Evolutionary conservation across 1,139 yeast species (phyloP).

Genomic region (Candida sojae): DNA sequence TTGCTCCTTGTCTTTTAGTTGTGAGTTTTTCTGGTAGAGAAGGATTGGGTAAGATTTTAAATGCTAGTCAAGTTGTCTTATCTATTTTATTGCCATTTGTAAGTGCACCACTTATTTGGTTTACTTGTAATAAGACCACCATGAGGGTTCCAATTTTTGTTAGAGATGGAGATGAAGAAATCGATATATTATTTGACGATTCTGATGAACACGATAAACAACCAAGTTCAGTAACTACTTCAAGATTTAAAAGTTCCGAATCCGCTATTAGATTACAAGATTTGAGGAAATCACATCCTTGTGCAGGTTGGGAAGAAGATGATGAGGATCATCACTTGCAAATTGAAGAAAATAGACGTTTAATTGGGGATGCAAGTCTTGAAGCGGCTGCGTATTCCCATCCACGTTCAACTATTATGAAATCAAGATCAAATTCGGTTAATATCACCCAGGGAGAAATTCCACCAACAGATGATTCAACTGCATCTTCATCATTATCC

Average conservation of each 20-base stretch:
- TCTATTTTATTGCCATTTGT: constrained; percentile 85
- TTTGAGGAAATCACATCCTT: constrained; percentile 45
- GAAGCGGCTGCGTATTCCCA: constrained; percentile 9
- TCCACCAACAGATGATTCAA: constrained; percentile 3
- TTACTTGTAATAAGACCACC: constrained; percentile 70
- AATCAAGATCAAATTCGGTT: constrained; percentile 5
- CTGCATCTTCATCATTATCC: constrained; percentile 7
- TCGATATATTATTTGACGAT: constrained; percentile 19
- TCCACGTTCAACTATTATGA: constrained; percentile 2
- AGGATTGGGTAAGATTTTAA: constrained; percentile 79
- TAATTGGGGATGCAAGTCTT: constrained; percentile 9
- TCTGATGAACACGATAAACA: constrained; percentile 20
- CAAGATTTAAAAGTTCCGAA: constrained; percentile 33
- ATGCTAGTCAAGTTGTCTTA: constrained; percentile 85
- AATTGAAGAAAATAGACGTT: constrained; percentile 18
- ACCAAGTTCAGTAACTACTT: constrained; percentile 1
- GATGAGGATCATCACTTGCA: constrained; percentile 21
- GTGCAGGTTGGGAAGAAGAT: constrained; percentile 47
- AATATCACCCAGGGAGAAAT: neutral
- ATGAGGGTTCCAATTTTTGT: constrained; percentile 69
- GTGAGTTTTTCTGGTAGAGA: constrained; percentile 78
- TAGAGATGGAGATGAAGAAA: constrained; percentile 33
- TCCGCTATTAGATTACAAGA: constrained; percentile 48
- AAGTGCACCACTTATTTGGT: constrained; percentile 84
- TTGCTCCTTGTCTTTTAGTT: constrained; percentile 83